Base-by-base conservation (phyloP, 2,329 filamentous ascomycete genomes). In the Fusarium phyllophilum region DNA sequence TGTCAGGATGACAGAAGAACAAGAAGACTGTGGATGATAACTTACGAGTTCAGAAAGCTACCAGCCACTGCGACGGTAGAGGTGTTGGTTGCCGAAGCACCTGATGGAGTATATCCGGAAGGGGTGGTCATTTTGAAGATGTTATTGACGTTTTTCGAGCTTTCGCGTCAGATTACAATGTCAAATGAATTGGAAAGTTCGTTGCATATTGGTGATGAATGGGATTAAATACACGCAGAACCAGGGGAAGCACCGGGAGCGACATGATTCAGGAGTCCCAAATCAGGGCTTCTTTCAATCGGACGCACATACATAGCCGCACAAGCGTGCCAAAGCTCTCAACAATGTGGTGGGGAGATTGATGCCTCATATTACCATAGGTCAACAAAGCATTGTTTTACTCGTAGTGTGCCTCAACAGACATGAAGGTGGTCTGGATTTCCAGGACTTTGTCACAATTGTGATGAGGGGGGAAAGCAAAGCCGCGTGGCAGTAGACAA, bases 21-120 rank as follows among this genome's bases (percentile, higher is more conserved):
- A 10, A 51, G 0, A 20, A 33, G 17, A 13, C 4, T 20, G n/a
- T 14, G 22, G 22, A 34, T 34, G n/a, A 20, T 8, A 18, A 34
- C 48, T 3, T 34, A 51, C 59, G 39, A 38, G 33, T 26, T 38
- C 5, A 9, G 51, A n/a, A 62, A 62, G 33, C 59, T 62, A 3
- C 59, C 59, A 26, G 59, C 59, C 18, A 62, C 24, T 13, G 59
- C 55, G 26, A 58, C 17, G 24, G 51, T 38, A 26, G 59, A 62
- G 31, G 7, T 26, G 51, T 44, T 24, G 24, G 49, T 10, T 5
- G 9, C n/a, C 9, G 51, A 44, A 15, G 51, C 24, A 26, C 26
- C 49, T 13, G 59, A 38, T 15, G 49, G 57, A 38, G 17, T 24
- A 41, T 15, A 22, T 13, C 34, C 31, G 26, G 59, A 44, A 44